Evolutionary conservation across 495 filamentous ascomycete genomes (phyloP).

Genomic region (Bacidia rubella): DNA sequence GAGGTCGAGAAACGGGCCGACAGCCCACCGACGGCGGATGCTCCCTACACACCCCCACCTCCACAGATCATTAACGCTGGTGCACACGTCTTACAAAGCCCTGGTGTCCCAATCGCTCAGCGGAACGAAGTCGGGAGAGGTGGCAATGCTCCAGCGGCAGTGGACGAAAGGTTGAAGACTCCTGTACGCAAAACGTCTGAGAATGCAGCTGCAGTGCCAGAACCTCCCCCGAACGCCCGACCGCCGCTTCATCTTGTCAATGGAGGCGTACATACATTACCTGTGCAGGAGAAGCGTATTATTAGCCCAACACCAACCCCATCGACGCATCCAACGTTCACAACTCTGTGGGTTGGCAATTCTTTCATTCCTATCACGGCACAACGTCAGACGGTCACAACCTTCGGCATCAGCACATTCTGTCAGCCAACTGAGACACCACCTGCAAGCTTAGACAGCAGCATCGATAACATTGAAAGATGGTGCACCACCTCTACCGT

Average conservation of each 20-base stretch:
- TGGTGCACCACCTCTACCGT: constrained; percentile 4
- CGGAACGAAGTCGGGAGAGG: background rate
- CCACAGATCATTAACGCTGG: background rate
- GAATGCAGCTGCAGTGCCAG: background rate
- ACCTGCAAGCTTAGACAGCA: background rate
- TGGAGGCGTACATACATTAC: background rate
- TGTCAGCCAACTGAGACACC: background rate
- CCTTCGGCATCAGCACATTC: background rate
- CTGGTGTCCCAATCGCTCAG: background rate
- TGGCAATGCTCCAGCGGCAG: background rate
- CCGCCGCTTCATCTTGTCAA: background rate
- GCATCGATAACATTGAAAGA: background rate
- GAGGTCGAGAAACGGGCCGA: background rate
- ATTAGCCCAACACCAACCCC: background rate
- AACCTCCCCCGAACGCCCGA: background rate
- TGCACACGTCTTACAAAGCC: background rate
- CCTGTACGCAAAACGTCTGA: background rate
- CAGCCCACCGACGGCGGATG: background rate
- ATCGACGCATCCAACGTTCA: background rate
- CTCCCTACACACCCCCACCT: background rate
- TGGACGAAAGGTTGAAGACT: background rate
- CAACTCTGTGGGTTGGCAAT: background rate
- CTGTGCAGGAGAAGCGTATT: background rate
- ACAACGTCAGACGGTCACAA: background rate
- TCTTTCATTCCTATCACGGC: background rate